Base-by-base conservation (phyloP, 768 basidiomycete species). In the Pisolithus tinctorius region DNA sequence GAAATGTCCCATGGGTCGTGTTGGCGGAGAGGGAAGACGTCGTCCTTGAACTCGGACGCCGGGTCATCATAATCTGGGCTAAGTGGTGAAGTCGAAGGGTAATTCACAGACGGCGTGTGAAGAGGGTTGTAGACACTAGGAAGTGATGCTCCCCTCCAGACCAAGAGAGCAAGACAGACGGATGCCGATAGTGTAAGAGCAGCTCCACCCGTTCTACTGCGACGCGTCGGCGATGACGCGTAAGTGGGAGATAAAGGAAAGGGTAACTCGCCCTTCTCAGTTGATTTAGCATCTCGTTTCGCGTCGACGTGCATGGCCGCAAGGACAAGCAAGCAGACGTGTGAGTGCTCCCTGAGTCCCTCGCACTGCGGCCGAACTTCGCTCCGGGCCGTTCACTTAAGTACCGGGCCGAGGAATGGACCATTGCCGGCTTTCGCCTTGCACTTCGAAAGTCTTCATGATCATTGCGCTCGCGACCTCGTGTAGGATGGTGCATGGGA, bases 1-100 rank as follows among this genome's bases (percentile, higher is more conserved):
- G 85, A 86, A 54, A 88, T 87, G 60, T 88, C 86, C 84, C 84
- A 88, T 6, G 66, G 56, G 17, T 71, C 63, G 6, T 68, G 68
- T 37, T 74, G 72, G 31, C 83, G 83, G 25, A 84, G 64, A 20
- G 86, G 86, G 72, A 79, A 88, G 26, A 81, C 60, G 53, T 86
- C 66, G 51, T 78, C 77, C 58, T 70, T 69, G 72, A 78, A 77
- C 23, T 70, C 66, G 40, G 67, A 68, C 27, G 72, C 71, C 6
- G 72, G 73, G 43, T 73, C 64, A 40, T 67, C 66, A 16, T 48
- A 20, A 34, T 56, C 39, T 26, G 45, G 38, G 42, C 52, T 39
- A 17, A 49, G 45, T 16, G 52, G 41, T 34, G 51, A 56, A 27
- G 36, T 27, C 14, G 52, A 36, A 50, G 50, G 41, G 14, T 55